Conservation (phyloP, 805 yeast species). For the Yamadazyma akitaensis region DNA sequence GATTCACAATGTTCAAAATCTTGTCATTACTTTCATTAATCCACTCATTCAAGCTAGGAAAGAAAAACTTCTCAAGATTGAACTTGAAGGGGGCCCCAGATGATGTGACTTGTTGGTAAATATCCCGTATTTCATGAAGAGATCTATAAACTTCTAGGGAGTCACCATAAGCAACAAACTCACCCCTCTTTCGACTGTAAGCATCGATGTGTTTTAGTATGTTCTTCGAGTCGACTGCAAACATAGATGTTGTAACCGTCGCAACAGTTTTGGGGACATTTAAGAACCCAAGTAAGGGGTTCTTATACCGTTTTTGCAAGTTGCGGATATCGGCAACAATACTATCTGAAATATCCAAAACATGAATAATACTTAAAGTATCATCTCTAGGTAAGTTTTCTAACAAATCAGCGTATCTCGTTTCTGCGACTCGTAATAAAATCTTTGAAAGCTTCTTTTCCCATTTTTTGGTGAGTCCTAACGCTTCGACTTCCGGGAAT, state of each 20-base stretch:
- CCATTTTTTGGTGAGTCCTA: slow-evolving; percentile 46
- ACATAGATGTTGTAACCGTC: slow-evolving; percentile 46
- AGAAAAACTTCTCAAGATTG: slow-evolving; percentile 55
- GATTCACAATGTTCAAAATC: slow-evolving; percentile 46
- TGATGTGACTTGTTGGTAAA: slow-evolving; percentile 47
- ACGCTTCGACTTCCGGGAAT: slow-evolving; percentile 30
- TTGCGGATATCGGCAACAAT: slow-evolving; percentile 48
- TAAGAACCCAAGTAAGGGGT: slow-evolving; percentile 58
- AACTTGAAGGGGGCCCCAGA: slow-evolving; percentile 44
- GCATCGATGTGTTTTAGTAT: slow-evolving; percentile 50
- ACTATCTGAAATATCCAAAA: slow-evolving; percentile 53
- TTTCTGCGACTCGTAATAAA: slow-evolving; percentile 34
- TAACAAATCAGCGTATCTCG: slow-evolving; percentile 36
- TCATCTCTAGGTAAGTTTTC: slow-evolving; percentile 56
- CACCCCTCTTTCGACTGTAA: slow-evolving; percentile 29
- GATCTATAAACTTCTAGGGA: slow-evolving; percentile 55
- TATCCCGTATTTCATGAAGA: slow-evolving; percentile 49
- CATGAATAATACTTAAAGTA: slow-evolving; percentile 51
- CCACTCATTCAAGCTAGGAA: slow-evolving; percentile 35
- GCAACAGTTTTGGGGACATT: slow-evolving; percentile 50
- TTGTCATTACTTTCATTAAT: slow-evolving; percentile 44
- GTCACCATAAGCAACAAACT: slow-evolving; percentile 48
- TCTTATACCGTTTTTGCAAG: slow-evolving; percentile 57
- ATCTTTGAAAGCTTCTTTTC: slow-evolving; percentile 35
- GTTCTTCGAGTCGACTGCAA: slow-evolving; percentile 50